These are phyloP conservation scores for Coccomyxa sp. DNA, from an alignment of 139 green algal genomes.

Conservation along the genomic window DNA sequence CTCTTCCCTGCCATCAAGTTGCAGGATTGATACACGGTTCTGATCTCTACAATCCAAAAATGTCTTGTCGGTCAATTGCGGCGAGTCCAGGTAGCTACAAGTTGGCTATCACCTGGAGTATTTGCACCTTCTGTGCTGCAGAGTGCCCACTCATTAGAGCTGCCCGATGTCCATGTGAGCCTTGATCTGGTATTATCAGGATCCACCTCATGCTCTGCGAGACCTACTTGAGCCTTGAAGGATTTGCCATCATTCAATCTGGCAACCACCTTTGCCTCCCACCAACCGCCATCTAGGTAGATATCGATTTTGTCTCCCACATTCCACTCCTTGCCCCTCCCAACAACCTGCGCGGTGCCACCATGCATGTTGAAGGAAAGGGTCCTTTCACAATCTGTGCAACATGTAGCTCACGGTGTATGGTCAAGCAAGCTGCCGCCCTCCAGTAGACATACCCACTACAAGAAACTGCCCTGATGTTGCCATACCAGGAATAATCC, in stretches of 20 bases:
- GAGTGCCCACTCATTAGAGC: background rate
- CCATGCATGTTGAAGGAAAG: background rate
- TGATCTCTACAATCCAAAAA: too few species aligned
- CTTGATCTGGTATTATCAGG: background rate
- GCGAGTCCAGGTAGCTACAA: too few species aligned
- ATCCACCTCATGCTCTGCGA: background rate
- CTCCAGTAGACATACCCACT: background rate
- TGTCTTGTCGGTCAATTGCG: too few species aligned
- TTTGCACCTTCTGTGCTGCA: too few species aligned
- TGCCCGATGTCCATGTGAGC: background rate
- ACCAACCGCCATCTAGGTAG: constrained; percentile 33
- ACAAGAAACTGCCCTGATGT: background rate
- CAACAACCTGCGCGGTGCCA: constrained; percentile 2
- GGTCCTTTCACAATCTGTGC: background rate
- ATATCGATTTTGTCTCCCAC: constrained; percentile 29
- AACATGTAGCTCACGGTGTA: background rate
- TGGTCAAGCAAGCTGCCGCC: background rate
- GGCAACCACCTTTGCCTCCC: constrained; percentile 15
- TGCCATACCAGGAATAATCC: background rate
- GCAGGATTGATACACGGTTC: too few species aligned
- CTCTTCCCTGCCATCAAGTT: too few species aligned
- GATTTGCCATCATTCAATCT: background rate
- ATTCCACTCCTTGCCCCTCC: background rate
- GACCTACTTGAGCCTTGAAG: background rate
- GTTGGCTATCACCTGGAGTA: too few species aligned